These are phyloP conservation scores for Dipteronia sinensis DNA, from an alignment of 345 rosid genomes.

Conservation along the genomic window DNA sequence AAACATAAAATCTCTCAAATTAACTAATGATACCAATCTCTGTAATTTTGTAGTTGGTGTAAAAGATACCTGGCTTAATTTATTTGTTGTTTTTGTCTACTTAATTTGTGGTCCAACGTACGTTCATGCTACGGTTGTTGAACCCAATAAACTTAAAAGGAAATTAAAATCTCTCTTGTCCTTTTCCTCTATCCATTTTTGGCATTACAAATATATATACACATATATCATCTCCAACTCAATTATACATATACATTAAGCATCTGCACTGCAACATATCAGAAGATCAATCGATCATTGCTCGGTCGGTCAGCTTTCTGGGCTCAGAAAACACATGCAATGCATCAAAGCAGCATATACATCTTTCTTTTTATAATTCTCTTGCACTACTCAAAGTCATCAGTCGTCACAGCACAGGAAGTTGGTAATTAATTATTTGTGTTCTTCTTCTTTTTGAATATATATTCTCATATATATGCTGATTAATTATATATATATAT, in stretches of 20 bases:
- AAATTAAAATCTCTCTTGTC: too few species aligned
- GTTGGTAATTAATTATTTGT: conserved; percentile 27
- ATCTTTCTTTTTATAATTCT: conserved; percentile 14
- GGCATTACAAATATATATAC: neutral
- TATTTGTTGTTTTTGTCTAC: neutral
- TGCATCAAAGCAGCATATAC: conserved; percentile 10
- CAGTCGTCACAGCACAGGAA: conserved; percentile 33
- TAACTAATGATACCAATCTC: too few species aligned
- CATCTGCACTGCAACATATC: neutral
- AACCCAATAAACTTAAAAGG: neutral
- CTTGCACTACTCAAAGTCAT: conserved; percentile 9
- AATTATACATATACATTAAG: too few species aligned
- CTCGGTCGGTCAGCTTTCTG: neutral
- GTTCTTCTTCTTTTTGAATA: neutral
- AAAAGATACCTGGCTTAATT: neutral
- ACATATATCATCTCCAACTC: neutral
- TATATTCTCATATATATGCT: neutral
- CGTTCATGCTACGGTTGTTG: neutral
- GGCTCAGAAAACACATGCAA: conserved; percentile 13
- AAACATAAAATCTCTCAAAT: too few species aligned
- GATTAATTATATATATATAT: neutral
- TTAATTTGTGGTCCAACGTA: neutral
- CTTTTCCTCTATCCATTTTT: neutral
- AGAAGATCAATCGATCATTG: neutral
- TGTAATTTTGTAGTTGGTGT: neutral